Conservation (phyloP, 1,284 basidiomycete genomes). For the Vanrija humicola region DNA sequence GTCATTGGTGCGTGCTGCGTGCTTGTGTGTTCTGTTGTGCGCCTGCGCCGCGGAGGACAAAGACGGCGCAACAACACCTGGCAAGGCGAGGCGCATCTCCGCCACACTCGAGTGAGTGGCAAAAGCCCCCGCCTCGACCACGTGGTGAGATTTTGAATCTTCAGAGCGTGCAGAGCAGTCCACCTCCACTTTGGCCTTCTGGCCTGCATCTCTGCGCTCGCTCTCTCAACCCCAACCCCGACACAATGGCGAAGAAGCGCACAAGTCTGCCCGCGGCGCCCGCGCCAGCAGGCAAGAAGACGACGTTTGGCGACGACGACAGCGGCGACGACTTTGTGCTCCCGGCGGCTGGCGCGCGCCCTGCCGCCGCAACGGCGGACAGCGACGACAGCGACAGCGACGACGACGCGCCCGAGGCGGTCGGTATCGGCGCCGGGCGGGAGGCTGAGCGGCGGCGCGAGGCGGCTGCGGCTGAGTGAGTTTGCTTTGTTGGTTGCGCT, state of each 20-base stretch:
- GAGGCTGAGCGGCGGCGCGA: slow-evolving; percentile 7
- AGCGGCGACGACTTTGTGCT: not conserved
- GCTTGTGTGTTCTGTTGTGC: no score
- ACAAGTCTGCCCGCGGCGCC: slow-evolving; percentile 17
- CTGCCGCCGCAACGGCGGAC: not conserved
- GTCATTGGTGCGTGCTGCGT: no score
- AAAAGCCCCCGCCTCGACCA: not conserved
- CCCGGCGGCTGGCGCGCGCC: not conserved
- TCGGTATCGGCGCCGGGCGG: slow-evolving; percentile 20
- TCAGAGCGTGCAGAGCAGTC: no score
- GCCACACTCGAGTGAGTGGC: not conserved
- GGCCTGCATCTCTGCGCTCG: no score
- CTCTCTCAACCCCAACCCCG: not conserved
- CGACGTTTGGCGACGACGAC: slow-evolving; percentile 25
- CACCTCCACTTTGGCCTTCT: no score
- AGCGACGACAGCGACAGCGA: slow-evolving; percentile 19
- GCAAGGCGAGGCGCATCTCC: not conserved
- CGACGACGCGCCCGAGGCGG: slow-evolving; percentile 41
- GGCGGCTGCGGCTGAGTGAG: slow-evolving; percentile 21
- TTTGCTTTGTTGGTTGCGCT: not conserved
- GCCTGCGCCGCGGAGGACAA: not conserved
- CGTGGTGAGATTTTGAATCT: no score
- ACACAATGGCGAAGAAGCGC: slow-evolving; percentile 17
- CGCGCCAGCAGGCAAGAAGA: slow-evolving; percentile 24
- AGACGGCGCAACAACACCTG: not conserved